Evolutionary conservation across 2,329 filamentous ascomycete species (phyloP).

Genomic region (Dothideomycetes sp.): DNA sequence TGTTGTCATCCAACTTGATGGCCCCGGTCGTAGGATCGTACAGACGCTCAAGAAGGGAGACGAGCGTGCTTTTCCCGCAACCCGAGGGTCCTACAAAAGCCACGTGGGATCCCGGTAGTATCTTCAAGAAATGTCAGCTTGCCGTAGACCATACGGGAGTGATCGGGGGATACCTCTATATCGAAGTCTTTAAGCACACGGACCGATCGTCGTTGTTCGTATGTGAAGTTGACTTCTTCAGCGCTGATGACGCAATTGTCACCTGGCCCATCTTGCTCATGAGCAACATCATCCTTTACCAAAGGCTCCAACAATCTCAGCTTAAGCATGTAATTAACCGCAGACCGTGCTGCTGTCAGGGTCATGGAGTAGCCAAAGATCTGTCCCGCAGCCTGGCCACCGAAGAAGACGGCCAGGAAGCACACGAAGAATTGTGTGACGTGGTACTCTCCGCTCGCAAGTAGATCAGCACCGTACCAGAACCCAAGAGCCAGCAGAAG

Average conservation of each 20-base stretch:
- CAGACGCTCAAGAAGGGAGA: slow-evolving; percentile 40
- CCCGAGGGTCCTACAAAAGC: slow-evolving; percentile 42
- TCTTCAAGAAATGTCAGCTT: no score
- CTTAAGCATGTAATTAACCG: slow-evolving; percentile 39
- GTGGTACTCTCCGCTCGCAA: slow-evolving; percentile 26
- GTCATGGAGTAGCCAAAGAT: slow-evolving; percentile 51
- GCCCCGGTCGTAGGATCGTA: slow-evolving; percentile 34
- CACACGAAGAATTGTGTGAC: slow-evolving; percentile 45
- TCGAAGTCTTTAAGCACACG: slow-evolving; percentile 22
- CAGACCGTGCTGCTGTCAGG: slow-evolving; percentile 28
- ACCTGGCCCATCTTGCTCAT: slow-evolving; percentile 22
- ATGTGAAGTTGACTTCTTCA: slow-evolving; percentile 23
- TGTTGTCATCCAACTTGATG: slow-evolving; percentile 44
- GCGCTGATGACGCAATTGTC: slow-evolving; percentile 17
- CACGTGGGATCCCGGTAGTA: slow-evolving; percentile 31
- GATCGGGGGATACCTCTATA: no score
- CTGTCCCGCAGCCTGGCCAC: slow-evolving; percentile 57
- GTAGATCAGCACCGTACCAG: slow-evolving; percentile 28
- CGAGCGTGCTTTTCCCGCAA: slow-evolving; percentile 39
- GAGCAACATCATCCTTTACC: slow-evolving; percentile 30
- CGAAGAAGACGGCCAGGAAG: slow-evolving; percentile 59
- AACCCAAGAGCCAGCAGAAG: slow-evolving; percentile 26
- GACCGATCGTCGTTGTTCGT: slow-evolving; percentile 21
- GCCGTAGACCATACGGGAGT: no score
- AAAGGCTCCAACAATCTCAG: slow-evolving; percentile 30